Base-by-base conservation (phyloP, 176 grass and related monocot genomes). In the Oryza punctata region DNA sequence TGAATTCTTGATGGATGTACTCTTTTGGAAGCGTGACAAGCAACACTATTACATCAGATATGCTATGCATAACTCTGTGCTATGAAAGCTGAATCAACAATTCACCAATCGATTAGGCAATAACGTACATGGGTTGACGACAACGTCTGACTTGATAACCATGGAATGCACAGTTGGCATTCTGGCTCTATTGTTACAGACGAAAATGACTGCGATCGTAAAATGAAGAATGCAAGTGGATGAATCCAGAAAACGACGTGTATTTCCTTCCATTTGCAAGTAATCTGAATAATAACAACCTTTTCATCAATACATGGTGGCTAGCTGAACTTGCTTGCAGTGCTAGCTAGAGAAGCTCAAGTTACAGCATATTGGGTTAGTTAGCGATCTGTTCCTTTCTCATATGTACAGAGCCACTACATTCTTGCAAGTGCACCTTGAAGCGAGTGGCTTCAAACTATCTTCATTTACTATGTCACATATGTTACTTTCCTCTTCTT, bases 381-480 rank as follows among this genome's bases (percentile, higher is more conserved):
- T 74, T 8, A 2, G 10, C 61, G 27, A 30, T 46, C 27, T 61
- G 18, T 63, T 86, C 65, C 71, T 57, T 45, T 77, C 35, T 77
- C 33, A 19, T 79, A 87, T 84, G 75, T 84, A 87, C 87, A 87
- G 66, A 41, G 29, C 54, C 79, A 86, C 75, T 71, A 15, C 81
- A 65, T 75, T 89, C 87, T 87, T 81, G 71, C 8, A 12, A 47
- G 25, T 60, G 60, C 67, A 81, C 78, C 72, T 44, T 9, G 82
- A 89, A 86, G 86, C 50, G 69, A 86, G 83, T 86, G 83, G 86
- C 90, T 81, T 86, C 82, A 73, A 52, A 25, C 73, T 85, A 79
- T 65, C 69, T 10, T 61, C 57, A 24, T 24, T 9, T 65, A 70
- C 47, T 73, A 82, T 78, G 69, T 88, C 73, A 81, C 47, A 70